Evolutionary conservation across 2,329 filamentous ascomycete species (phyloP), one percentile per base, ranked within the genome.

Genomic region (Beauveria bassiana): DNA sequence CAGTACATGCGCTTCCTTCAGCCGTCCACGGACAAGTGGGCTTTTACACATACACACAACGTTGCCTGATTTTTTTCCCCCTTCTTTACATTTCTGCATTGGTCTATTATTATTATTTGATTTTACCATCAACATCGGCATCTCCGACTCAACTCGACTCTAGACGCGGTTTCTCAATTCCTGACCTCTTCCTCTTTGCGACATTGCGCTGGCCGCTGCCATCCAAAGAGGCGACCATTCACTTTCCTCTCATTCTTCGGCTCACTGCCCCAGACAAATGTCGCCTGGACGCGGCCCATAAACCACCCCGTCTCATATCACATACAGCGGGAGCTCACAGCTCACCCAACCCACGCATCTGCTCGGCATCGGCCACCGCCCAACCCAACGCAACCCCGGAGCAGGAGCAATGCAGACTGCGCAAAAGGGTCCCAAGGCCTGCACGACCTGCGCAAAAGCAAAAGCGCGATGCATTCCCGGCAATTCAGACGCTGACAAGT

Each of bases 391-490:
- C 31, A 31, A 31, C 31, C 31, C 31, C 31, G 31, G 26, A 28
- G 31, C 50, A n/a, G n/a, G n/a, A n/a, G n/a, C n/a, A n/a, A 68
- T 70, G 68, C 64, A 73, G 61, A 60, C 66, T 16, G 67, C 68
- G 51, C 71, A 70, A 65, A 79, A 76, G 64, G 79, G 79, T 14
- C 79, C 79, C 3, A 77, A 78, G 65, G 79, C 79, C 49, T 82
- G 79, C 66, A 73, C 72, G 1, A 80, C 78, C 1, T 82, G 79
- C 66, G 79, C 79, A 62, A 79, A 77, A 65, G 79, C 79, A n/a
- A 82, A 82, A 67, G 75, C 78, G 34, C 73, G 79, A 66, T 82
- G 79, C 50, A 76, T 80, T 28, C 72, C 77, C 0, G 76, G 79
- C 34, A 59, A n/a, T 3, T 74, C 75, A 10, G 68, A 70, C 16